phyloP scores from a whole-genome alignment of 352 stramenopile genomes.

The Pythium chondricola region DNA sequence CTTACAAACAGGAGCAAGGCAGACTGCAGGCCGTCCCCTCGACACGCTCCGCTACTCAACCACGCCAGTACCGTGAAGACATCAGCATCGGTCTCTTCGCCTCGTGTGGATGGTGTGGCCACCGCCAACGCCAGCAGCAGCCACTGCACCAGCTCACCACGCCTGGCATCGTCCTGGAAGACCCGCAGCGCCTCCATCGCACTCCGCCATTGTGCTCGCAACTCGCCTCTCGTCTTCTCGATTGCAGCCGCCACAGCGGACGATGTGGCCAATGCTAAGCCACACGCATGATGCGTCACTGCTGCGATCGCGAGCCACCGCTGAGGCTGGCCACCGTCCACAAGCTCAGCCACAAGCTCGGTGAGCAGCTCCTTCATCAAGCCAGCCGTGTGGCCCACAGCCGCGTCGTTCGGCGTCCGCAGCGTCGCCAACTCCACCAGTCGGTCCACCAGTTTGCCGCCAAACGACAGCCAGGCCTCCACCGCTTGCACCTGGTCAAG shows the following conservation, averaged over 20 bases:
- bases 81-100: not conserved
- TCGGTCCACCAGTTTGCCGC: slow-evolving; percentile 4
- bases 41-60: not conserved
- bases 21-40: slow-evolving; percentile 1
- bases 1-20: slow-evolving; percentile 5
- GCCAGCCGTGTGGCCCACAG: slow-evolving; percentile 2
- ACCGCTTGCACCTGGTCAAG: slow-evolving; percentile 6
- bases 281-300: not conserved
- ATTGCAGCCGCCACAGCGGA: not conserved
- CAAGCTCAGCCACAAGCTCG: slow-evolving; percentile 2
- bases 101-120: not conserved
- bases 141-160: not conserved
- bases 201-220: slow-evolving; percentile 3
- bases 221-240: not conserved
- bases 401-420: slow-evolving; percentile 7
- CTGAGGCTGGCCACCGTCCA: not conserved
- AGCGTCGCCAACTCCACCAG: slow-evolving; percentile 11
- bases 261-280: not conserved
- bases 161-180: slow-evolving; percentile 7
- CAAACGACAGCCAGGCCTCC: slow-evolving; percentile 12
- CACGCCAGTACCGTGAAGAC: not conserved
- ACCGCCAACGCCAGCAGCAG: slow-evolving; percentile 7
- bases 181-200: slow-evolving; percentile 11
- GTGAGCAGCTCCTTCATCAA: slow-evolving; percentile 4
- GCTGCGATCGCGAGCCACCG: slow-evolving; percentile 6